Evolutionary conservation across 2,329 filamentous ascomycete genomes (phyloP).

Genomic region (Clarireedia hainanense): DNA sequence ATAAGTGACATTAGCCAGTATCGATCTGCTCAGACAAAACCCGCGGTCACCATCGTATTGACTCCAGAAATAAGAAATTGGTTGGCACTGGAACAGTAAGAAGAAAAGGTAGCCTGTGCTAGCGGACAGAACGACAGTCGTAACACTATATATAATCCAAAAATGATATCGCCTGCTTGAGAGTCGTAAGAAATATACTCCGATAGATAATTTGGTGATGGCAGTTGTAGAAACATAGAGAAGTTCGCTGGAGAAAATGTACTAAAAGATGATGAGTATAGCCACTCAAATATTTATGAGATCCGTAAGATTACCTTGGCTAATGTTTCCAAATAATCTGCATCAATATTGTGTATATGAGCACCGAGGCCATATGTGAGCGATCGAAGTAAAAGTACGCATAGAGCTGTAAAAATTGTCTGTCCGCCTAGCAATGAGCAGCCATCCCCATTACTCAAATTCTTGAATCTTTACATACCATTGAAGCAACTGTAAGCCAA

Average conservation of each 20-base stretch:
- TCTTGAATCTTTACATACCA: constrained; percentile 13
- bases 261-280: neutral
- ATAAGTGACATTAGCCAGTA: constrained; percentile 22
- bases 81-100: constrained; percentile 25
- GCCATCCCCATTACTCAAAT: neutral
- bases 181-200: constrained; percentile 25
- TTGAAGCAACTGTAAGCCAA: constrained; percentile 25
- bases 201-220: constrained; percentile 25
- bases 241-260: constrained; percentile 26
- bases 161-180: constrained; percentile 22
- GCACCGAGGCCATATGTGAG: constrained; percentile 24
- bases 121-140: constrained; percentile 18
- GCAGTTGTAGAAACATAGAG: constrained; percentile 26
- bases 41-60: constrained; percentile 26
- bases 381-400: constrained; percentile 18
- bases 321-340: constrained; percentile 13
- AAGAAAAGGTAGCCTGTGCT: constrained; percentile 27
- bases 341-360: constrained; percentile 22
- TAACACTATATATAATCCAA: constrained; percentile 19
- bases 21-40: constrained; percentile 25
- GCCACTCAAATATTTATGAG: neutral
- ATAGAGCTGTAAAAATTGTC: constrained; percentile 23
- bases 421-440: constrained; percentile 3
- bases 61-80: constrained; percentile 31
- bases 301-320: constrained; percentile 18